These are phyloP conservation scores for Phytophthora melonis DNA, from an alignment of 352 stramenopile species.

Conservation along the genomic window DNA sequence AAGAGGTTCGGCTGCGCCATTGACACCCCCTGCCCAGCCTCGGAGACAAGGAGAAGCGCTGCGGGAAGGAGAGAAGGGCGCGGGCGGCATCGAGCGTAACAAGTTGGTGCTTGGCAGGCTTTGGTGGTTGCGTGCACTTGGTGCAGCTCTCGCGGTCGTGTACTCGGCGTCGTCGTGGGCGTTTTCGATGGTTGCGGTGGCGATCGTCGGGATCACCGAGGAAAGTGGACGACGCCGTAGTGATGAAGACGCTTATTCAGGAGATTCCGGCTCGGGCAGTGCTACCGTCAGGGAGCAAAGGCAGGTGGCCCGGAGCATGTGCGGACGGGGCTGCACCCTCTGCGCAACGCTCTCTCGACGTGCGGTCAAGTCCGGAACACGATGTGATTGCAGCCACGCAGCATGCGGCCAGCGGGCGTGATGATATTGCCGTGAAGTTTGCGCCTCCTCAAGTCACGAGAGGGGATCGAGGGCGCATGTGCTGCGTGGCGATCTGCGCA, in stretches of 20 bases:
- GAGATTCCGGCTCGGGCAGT: neutral
- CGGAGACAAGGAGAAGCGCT: conserved; percentile 42
- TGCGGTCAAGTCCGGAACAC: conserved; percentile 54
- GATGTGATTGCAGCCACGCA: conserved; percentile 46
- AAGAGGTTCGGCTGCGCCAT: conserved; percentile 48
- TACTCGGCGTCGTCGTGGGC: conserved; percentile 41
- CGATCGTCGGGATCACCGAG: conserved; percentile 9
- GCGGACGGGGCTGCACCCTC: conserved; percentile 38
- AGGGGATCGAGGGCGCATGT: conserved; percentile 52
- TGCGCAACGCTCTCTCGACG: conserved; percentile 51
- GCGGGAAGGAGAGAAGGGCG: conserved; percentile 26
- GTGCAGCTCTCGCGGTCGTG: conserved; percentile 37
- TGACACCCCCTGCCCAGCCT: conserved; percentile 41
- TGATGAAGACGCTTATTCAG: neutral
- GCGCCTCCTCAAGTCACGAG: conserved; percentile 30
- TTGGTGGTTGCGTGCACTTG: conserved; percentile 46
- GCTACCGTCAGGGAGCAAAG: neutral
- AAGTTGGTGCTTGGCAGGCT: conserved; percentile 40
- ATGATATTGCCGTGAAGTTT: conserved; percentile 54
- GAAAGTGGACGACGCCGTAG: neutral
- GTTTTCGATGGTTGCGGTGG: conserved; percentile 44
- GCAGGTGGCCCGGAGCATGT: conserved; percentile 39
- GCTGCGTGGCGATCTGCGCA: conserved; percentile 63
- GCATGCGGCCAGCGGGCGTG: conserved; percentile 52
- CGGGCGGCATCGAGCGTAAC: conserved; percentile 37